These are phyloP conservation scores for Huntiella moniliformis DNA, from an alignment of 2,329 filamentous ascomycete genomes.

Conservation along the genomic window DNA sequence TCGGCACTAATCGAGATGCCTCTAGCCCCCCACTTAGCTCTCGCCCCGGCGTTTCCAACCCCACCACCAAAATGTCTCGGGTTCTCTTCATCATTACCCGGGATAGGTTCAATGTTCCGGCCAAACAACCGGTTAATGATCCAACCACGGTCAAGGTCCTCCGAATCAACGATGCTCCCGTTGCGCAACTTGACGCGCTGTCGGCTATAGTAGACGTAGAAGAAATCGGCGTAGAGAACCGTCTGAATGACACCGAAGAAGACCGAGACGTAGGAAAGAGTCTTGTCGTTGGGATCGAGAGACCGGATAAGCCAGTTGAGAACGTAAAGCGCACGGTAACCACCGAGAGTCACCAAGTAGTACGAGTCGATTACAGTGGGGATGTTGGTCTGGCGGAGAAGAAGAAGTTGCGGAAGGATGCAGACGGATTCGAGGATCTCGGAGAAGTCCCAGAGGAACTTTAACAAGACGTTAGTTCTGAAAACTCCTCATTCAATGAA, in stretches of 20 bases:
- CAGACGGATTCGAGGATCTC: constrained; percentile 82
- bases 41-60: constrained; percentile 2
- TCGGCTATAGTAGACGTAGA: constrained; percentile 88
- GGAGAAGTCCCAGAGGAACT: constrained; percentile 77
- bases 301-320: constrained; percentile 72
- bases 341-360: constrained; percentile 73
- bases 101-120: constrained; percentile 25
- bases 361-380: constrained; percentile 95
- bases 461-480: constrained; percentile 2
- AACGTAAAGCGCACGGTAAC: constrained; percentile 77
- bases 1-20: constrained; percentile 50
- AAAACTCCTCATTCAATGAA: not conserved
- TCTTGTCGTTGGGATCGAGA: constrained; percentile 36
- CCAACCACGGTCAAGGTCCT: constrained; percentile 74
- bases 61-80: constrained; percentile 19
- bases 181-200: constrained; percentile 84
- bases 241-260: constrained; percentile 83
- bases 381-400: constrained; percentile 84
- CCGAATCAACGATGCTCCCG: constrained; percentile 74
- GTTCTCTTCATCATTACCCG: constrained; percentile 41
- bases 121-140: constrained; percentile 63
- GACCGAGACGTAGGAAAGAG: constrained; percentile 53
- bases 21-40: constrained; percentile 42
- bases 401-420: constrained; percentile 74
- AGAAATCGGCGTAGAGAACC: constrained; percentile 78